Evolutionary conservation across 139 green algal species (phyloP).

Genomic region (Tetradesmus lagerheimii): DNA sequence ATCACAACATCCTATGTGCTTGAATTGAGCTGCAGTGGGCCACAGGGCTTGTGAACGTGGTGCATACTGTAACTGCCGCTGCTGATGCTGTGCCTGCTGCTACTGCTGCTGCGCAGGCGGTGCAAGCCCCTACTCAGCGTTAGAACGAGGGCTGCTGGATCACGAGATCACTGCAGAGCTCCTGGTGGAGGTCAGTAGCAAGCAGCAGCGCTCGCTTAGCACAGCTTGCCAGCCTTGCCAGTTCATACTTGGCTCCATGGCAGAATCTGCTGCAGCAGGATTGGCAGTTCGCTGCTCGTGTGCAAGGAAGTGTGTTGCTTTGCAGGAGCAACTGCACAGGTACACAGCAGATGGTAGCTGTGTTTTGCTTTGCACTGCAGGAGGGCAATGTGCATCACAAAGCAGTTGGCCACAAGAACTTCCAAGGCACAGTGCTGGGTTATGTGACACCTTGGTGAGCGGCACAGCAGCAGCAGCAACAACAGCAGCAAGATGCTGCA

Average conservation of each 20-base stretch:
- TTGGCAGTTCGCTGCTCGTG: background rate
- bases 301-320: no score
- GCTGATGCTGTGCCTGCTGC: background rate
- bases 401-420: constrained; percentile 10
- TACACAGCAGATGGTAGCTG: no score
- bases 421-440: constrained; percentile 47
- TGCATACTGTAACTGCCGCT: background rate
- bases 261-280: no score
- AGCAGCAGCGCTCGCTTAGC: background rate
- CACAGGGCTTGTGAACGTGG: background rate
- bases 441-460: constrained; percentile 63
- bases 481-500: background rate
- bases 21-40: background rate
- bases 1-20: no score
- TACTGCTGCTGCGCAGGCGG: constrained; percentile 12
- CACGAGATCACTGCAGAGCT: background rate
- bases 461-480: background rate
- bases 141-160: background rate
- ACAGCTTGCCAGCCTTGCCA: no score
- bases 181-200: background rate
- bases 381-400: constrained; percentile 36
- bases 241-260: no score
- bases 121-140: background rate
- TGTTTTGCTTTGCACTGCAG: constrained; percentile 31
- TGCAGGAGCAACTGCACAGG: no score